Percentiles rank a stretch among this genome's conserved stretches.
These are phyloP conservation scores for Botryotinia narcissicola DNA, from an alignment of 2,329 filamentous ascomycete genomes.

Conservation along the genomic window DNA sequence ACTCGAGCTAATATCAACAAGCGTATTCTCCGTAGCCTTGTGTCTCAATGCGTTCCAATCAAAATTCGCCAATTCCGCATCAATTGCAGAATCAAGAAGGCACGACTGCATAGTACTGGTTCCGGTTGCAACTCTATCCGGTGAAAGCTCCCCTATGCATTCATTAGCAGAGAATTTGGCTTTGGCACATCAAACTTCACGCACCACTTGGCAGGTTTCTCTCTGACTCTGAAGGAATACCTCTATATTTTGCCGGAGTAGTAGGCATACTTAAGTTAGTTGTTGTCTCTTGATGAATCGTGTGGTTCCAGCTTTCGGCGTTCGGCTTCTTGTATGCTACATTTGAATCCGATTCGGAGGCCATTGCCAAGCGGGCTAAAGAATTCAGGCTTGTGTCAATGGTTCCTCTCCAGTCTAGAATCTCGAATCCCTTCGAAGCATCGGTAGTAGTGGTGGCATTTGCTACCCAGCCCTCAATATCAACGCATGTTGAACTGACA, in stretches of 20 bases:
- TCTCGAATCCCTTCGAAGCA: neutral
- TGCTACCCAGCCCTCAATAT: conserved; percentile 14
- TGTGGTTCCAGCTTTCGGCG: neutral
- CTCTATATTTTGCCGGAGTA: neutral
- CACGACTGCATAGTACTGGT: neutral
- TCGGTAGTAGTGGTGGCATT: conserved; percentile 2
- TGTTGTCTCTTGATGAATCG: neutral
- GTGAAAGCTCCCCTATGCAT: neutral
- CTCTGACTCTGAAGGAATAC: neutral
- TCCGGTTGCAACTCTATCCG: neutral
- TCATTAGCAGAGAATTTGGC: neutral
- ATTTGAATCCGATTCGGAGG: neutral
- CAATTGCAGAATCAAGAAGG: conserved; percentile 13
- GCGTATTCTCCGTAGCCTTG: neutral
- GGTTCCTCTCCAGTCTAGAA: neutral
- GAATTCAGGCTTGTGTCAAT: neutral
- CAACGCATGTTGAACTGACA: neutral
- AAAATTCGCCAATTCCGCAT: neutral
- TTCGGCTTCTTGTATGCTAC: neutral
- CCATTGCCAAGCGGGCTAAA: conserved; percentile 5
- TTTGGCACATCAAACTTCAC: neutral
- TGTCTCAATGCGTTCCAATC: conserved; percentile 11
- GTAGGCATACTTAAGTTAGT: neutral
- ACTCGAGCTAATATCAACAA: conserved; percentile 7
- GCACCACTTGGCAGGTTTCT: neutral